Conservation (phyloP, 257 asterid species). For the Ligustrum vulgare region DNA sequence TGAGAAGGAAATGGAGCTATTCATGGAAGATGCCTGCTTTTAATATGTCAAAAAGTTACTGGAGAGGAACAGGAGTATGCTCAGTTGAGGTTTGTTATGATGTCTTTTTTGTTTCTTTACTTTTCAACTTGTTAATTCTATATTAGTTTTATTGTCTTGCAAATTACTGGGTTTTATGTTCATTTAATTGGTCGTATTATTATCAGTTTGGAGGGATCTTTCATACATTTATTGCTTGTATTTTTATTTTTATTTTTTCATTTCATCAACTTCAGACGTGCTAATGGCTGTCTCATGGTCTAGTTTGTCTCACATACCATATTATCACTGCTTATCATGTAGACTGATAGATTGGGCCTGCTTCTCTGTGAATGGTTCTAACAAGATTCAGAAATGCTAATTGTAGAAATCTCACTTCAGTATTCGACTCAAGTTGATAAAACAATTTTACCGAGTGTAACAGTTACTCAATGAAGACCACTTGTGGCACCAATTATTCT, state of each 20-base stretch:
- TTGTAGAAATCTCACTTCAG: not conserved
- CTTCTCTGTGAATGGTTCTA: not conserved
- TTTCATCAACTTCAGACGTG: not conserved
- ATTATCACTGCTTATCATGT: not conserved
- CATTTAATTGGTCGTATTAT: slow-evolving; percentile 11
- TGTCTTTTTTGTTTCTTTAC: slow-evolving; percentile 1
- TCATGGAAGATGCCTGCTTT: slow-evolving; percentile 74
- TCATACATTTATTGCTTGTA: not conserved
- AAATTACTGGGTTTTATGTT: slow-evolving; percentile 5
- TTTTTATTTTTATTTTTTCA: too few species aligned
- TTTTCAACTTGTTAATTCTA: slow-evolving; percentile 15
- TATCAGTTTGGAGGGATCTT: not conserved
- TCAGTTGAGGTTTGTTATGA: slow-evolving; percentile 52
- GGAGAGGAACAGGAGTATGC: slow-evolving; percentile 87
- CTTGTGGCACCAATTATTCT: not conserved
- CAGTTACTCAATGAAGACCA: not conserved
- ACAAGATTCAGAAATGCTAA: not conserved
- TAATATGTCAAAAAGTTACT: slow-evolving; percentile 58
- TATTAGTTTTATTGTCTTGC: slow-evolving; percentile 9
- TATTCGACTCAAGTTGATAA: slow-evolving; percentile 8
- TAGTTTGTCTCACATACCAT: not conserved
- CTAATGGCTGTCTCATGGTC: not conserved
- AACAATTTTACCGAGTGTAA: not conserved
- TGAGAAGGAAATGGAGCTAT: slow-evolving; percentile 65
- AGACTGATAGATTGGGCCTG: not conserved